Conservation (phyloP, 331 rosid genomes). For the Acacia concinna region DNA sequence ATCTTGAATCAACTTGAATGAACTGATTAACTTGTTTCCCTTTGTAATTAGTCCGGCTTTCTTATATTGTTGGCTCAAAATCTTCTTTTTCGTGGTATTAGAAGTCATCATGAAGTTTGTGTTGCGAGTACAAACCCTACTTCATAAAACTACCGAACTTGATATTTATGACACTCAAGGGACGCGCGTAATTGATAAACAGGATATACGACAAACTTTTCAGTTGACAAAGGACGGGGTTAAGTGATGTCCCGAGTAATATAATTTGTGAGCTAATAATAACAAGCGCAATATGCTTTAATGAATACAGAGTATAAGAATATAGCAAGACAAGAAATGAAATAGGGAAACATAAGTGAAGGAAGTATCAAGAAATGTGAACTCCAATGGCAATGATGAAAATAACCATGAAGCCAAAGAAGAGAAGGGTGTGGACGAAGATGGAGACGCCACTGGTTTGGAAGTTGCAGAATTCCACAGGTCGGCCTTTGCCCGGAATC, state of each 20-base stretch:
- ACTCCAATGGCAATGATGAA: slow-evolving; percentile 46
- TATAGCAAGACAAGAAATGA: neutral
- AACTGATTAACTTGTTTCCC: neutral
- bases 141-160: neutral
- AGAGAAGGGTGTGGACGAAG: slow-evolving; percentile 48
- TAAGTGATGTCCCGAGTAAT: neutral
- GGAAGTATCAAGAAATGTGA: slow-evolving; percentile 36
- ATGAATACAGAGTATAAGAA: neutral
- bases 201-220: neutral
- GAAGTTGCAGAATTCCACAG: slow-evolving; percentile 37
- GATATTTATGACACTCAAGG: neutral
- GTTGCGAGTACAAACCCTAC: neutral
- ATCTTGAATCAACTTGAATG: neutral
- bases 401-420: slow-evolving; percentile 49
- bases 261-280: neutral
- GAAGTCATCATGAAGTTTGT: neutral
- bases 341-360: neutral
- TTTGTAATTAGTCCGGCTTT: neutral
- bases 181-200: neutral
- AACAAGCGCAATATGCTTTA: neutral
- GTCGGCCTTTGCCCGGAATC: slow-evolving; percentile 45
- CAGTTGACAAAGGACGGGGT: neutral
- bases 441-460: slow-evolving; percentile 49
- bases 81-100: neutral
- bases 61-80: neutral